phyloP scores from a whole-genome alignment of 169 alveolate genomes.

The Blepharisma undulans region DNA sequence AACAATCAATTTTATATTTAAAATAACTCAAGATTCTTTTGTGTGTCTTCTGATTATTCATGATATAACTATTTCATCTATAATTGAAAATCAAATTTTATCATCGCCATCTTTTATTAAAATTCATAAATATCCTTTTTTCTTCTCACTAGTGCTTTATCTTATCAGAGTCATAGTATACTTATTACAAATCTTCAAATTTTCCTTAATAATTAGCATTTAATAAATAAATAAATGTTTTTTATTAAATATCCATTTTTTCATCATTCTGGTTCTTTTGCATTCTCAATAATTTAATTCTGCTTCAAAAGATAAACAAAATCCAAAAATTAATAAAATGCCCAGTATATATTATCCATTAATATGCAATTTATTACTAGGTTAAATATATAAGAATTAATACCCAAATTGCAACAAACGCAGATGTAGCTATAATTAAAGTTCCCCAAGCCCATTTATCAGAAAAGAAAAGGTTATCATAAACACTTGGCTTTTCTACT shows the following conservation, averaged over 20 bases:
- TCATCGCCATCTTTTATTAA: neutral
- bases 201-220: neutral
- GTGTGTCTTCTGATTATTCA: neutral
- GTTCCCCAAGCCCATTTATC: conserved; percentile 7
- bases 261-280: neutral
- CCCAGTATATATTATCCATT: neutral
- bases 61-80: neutral
- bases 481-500: neutral
- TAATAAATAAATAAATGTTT: too few species aligned
- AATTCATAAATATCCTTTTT: neutral
- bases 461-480: neutral
- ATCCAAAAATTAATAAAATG: neutral
- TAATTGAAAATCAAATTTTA: too few species aligned
- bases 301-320: neutral
- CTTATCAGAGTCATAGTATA: neutral
- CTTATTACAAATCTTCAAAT: too few species aligned
- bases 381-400: neutral
- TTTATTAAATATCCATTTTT: neutral
- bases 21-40: neutral
- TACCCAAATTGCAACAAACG: neutral
- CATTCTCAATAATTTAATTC: neutral
- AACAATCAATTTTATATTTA: neutral
- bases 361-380: neutral
- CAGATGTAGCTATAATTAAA: neutral
- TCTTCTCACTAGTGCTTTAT: neutral